Percentiles rank a stretch among this genome's conserved stretches.
These are phyloP conservation scores for Lyophyllum atratum DNA, from an alignment of 768 basidiomycete species.

Conservation along the genomic window DNA sequence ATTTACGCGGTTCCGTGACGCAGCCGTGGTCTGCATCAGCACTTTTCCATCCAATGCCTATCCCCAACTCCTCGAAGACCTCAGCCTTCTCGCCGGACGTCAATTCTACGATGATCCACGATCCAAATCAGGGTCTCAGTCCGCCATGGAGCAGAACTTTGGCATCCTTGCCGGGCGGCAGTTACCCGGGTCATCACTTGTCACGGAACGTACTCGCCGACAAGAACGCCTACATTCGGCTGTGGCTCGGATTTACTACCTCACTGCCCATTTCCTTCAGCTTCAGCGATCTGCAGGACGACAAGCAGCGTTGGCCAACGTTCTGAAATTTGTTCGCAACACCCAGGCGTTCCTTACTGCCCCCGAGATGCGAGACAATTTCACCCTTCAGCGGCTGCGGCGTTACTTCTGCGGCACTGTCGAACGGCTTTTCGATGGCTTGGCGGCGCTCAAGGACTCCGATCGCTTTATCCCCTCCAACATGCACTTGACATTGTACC, in stretches of 20 bases:
- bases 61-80: slow-evolving; percentile 80
- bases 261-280: slow-evolving; percentile 78
- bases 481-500: slow-evolving; percentile 78
- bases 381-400: slow-evolving; percentile 76
- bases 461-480: slow-evolving; percentile 77
- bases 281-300: slow-evolving; percentile 68
- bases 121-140: slow-evolving; percentile 40
- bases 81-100: slow-evolving; percentile 75
- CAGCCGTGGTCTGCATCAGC: slow-evolving; percentile 87
- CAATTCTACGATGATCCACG: slow-evolving; percentile 82
- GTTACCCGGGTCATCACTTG: slow-evolving; percentile 43
- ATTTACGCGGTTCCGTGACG: slow-evolving; percentile 79
- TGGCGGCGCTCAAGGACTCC: slow-evolving; percentile 67
- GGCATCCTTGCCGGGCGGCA: slow-evolving; percentile 51
- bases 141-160: slow-evolving; percentile 37
- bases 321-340: slow-evolving; percentile 84
- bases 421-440: slow-evolving; percentile 80
- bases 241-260: slow-evolving; percentile 84
- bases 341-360: slow-evolving; percentile 79
- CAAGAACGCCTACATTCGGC: slow-evolving; percentile 84
- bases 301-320: slow-evolving; percentile 72
- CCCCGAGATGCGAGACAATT: slow-evolving; percentile 72
- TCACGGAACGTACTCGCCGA: slow-evolving; percentile 60
- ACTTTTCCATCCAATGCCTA: slow-evolving; percentile 79
- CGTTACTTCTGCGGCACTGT: slow-evolving; percentile 91